These are phyloP conservation scores for Wickerhamiella siamensis DNA, from an alignment of 805 yeast genomes.

Conservation along the genomic window DNA sequence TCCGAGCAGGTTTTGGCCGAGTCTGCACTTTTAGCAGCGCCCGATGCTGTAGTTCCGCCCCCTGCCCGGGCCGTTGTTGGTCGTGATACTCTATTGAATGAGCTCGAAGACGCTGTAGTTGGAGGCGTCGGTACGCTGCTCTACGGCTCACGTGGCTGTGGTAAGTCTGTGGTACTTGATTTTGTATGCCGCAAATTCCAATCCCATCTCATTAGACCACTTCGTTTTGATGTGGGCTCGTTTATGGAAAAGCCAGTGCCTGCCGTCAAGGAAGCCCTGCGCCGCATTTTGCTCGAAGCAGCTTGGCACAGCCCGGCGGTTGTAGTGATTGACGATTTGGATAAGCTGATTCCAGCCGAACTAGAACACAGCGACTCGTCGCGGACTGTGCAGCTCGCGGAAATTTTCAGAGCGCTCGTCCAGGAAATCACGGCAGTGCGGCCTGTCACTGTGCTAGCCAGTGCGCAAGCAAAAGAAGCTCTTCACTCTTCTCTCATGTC, in stretches of 20 bases:
- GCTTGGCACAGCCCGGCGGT: conserved; percentile 72
- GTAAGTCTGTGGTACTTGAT: conserved; percentile 48
- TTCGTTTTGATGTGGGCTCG: conserved; percentile 41
- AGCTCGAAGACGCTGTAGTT: conserved; percentile 29
- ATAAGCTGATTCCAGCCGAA: conserved; percentile 56
- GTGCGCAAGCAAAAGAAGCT: conserved; percentile 50
- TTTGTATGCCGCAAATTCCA: conserved; percentile 29
- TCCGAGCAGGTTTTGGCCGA: conserved; percentile 12
- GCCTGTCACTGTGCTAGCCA: conserved; percentile 43
- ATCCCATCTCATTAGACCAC: conserved; percentile 30
- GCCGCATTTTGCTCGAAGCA: conserved; percentile 35
- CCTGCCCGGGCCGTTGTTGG: conserved; percentile 36
- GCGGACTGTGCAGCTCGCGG: conserved; percentile 50
- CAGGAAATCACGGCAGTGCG: conserved; percentile 28
- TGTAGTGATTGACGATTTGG: conserved; percentile 64
- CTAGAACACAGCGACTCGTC: conserved; percentile 44
- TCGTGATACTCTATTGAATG: conserved; percentile 32
- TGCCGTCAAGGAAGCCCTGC: conserved; percentile 32
- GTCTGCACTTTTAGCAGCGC: conserved; percentile 9
- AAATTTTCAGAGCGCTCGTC: conserved; percentile 38
- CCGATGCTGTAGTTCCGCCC: conserved; percentile 1
- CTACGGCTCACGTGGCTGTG: conserved; percentile 68
- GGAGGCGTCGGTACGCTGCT: conserved; percentile 45
- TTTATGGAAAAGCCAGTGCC: conserved; percentile 41
- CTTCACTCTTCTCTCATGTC: conserved; percentile 47